phyloP scores from a whole-genome alignment of 164 flowering plant genomes.

The Piper longum region DNA sequence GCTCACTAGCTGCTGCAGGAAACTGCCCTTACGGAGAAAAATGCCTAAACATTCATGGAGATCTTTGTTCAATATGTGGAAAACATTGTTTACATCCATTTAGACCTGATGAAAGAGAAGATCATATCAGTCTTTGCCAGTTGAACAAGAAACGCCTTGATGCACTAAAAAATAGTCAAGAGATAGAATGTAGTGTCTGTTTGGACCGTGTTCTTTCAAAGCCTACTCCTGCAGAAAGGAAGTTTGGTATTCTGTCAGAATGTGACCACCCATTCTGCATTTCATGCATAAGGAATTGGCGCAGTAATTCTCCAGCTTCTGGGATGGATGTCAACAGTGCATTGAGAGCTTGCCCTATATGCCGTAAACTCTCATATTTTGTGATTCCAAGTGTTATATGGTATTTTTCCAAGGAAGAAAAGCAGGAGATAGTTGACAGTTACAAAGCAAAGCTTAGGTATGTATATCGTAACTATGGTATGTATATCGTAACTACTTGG shows the following conservation, averaged over 20 bases:
- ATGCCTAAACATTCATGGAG: slow-evolving; percentile 86
- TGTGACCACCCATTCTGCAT: slow-evolving; percentile 97
- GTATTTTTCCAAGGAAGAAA: slow-evolving; percentile 70
- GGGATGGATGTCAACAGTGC: slow-evolving; percentile 85
- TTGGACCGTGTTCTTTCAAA: slow-evolving; percentile 83
- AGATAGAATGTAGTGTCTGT: slow-evolving; percentile 94
- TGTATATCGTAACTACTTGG: not conserved
- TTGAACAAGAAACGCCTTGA: slow-evolving; percentile 60
- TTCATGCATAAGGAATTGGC: slow-evolving; percentile 92
- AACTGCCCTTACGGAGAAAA: slow-evolving; percentile 75
- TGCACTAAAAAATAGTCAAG: slow-evolving; percentile 71
- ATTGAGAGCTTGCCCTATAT: slow-evolving; percentile 85
- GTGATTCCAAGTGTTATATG: slow-evolving; percentile 95
- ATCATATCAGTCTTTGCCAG: slow-evolving; percentile 54
- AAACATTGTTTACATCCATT: slow-evolving; percentile 82
- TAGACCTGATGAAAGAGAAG: slow-evolving; percentile 72
- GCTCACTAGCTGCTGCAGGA: slow-evolving; percentile 93
- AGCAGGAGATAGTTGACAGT: slow-evolving; percentile 63
- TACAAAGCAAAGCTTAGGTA: slow-evolving; percentile 88
- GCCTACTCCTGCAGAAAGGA: slow-evolving; percentile 70
- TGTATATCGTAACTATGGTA: slow-evolving; percentile 45
- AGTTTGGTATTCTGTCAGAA: slow-evolving; percentile 88
- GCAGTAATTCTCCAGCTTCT: slow-evolving; percentile 67
- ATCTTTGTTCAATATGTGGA: slow-evolving; percentile 65
- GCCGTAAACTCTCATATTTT: slow-evolving; percentile 91